Percentiles rank a stretch among this genome's conserved stretches.
Evolutionary conservation across 495 filamentous ascomycete genomes (phyloP).

Genomic region (Neohortaea acidophila): DNA sequence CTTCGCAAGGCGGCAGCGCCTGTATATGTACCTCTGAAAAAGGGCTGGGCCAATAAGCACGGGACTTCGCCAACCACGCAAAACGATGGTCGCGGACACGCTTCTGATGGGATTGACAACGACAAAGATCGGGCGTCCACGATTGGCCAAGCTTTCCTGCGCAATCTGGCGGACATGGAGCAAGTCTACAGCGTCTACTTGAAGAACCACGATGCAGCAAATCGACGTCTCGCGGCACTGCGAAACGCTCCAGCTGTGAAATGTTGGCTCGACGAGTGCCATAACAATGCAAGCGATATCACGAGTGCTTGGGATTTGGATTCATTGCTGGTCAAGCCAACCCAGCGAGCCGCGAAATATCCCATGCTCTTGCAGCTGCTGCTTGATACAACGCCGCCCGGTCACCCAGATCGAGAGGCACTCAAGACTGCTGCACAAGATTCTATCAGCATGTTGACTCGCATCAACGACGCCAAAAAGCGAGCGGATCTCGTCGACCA

Average conservation of each 20-base stretch:
- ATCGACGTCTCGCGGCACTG: slow-evolving; percentile 57
- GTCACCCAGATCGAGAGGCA: slow-evolving; percentile 65
- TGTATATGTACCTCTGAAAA: slow-evolving; percentile 52
- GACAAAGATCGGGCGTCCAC: slow-evolving; percentile 61
- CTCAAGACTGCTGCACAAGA: slow-evolving; percentile 47
- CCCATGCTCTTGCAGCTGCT: slow-evolving; percentile 67
- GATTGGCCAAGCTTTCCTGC: slow-evolving; percentile 63
- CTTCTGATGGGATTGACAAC: slow-evolving; percentile 28
- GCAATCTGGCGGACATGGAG: slow-evolving; percentile 64
- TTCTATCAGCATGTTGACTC: slow-evolving; percentile 54
- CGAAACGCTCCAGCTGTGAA: slow-evolving; percentile 59
- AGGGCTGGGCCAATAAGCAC: slow-evolving; percentile 42
- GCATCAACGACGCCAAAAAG: slow-evolving; percentile 87
- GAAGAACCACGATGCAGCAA: slow-evolving; percentile 72
- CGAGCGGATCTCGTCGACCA: slow-evolving; percentile 78
- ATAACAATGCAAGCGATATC: slow-evolving; percentile 69
- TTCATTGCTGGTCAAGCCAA: slow-evolving; percentile 85
- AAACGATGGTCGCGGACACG: slow-evolving; percentile 21
- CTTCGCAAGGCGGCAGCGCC: slow-evolving; percentile 60
- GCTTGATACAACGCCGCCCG: slow-evolving; percentile 57
- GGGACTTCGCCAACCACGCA: slow-evolving; percentile 34
- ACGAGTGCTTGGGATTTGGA: slow-evolving; percentile 89
- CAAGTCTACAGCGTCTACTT: slow-evolving; percentile 72
- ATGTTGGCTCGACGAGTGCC: slow-evolving; percentile 86
- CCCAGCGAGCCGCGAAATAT: slow-evolving; percentile 84